Percentiles rank a stretch among this genome's conserved stretches.
These are phyloP conservation scores for Arabidopsis arenosa DNA, from an alignment of 345 rosid genomes.

Conservation along the genomic window DNA sequence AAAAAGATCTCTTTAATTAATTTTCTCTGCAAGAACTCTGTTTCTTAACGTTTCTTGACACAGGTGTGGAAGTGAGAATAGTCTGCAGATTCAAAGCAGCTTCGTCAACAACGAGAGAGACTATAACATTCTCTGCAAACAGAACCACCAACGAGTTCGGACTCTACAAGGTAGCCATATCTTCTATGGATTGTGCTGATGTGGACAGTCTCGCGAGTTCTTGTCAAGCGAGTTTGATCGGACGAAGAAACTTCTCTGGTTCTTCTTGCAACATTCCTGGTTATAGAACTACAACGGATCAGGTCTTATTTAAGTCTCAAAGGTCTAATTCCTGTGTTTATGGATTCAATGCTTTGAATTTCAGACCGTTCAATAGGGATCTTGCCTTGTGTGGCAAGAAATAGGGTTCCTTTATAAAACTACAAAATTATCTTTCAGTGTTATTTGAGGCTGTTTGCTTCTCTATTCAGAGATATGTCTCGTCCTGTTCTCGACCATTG, in stretches of 20 bases:
- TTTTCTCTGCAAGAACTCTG: background rate
- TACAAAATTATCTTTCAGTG: background rate
- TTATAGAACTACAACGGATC: constrained; percentile 72
- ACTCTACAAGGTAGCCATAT: constrained; percentile 73
- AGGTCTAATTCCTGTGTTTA: constrained; percentile 74
- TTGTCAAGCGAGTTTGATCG: constrained; percentile 73
- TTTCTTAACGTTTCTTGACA: constrained; percentile 22
- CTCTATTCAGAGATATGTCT: background rate
- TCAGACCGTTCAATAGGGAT: constrained; percentile 73
- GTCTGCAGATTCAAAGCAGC: constrained; percentile 78
- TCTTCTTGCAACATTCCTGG: constrained; percentile 85
- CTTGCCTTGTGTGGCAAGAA: constrained; percentile 59
- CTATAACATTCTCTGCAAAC: constrained; percentile 73
- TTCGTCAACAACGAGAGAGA: constrained; percentile 64
- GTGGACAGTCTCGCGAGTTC: constrained; percentile 63
- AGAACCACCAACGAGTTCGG: constrained; percentile 85
- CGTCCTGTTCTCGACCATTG: background rate
- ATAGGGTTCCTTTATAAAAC: constrained; percentile 13
- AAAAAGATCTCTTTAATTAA: background rate
- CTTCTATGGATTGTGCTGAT: constrained; percentile 80
- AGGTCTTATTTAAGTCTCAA: constrained; percentile 67
- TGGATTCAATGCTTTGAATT: constrained; percentile 75
- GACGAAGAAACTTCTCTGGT: constrained; percentile 52
- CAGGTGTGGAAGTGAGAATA: constrained; percentile 88
- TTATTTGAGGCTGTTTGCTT: background rate